Conservation (phyloP, 2,329 filamentous ascomycete species). For the Xylariaceae sp. region DNA sequence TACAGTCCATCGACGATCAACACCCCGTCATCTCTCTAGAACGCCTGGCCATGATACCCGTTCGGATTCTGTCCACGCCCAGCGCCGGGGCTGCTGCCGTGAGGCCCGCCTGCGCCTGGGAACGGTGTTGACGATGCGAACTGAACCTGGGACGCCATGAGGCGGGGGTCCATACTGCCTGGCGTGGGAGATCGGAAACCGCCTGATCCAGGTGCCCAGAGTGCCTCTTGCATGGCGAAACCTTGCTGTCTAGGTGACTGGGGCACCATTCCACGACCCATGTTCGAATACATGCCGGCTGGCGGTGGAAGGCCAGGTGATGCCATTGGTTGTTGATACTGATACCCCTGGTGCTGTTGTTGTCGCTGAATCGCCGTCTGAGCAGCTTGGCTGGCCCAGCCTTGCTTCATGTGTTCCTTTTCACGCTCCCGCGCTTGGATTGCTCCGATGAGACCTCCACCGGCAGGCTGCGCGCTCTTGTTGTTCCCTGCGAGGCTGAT, state of each 20-base stretch:
- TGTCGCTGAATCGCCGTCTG: slow-evolving; percentile 67
- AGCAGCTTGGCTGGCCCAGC: slow-evolving; percentile 63
- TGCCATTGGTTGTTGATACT: slow-evolving; percentile 29
- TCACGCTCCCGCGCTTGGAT: slow-evolving; percentile 78
- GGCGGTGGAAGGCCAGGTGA: slow-evolving; percentile 24
- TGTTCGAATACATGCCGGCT: slow-evolving; percentile 31
- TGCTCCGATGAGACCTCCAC: slow-evolving; percentile 65
- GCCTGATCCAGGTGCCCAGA: slow-evolving; percentile 27
- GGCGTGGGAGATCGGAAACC: slow-evolving; percentile 26
- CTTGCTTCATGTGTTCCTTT: slow-evolving; percentile 63
- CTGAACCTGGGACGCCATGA: slow-evolving; percentile 22
- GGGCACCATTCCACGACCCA: slow-evolving; percentile 19
- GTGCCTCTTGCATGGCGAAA: slow-evolving; percentile 31
- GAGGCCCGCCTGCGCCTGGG: slow-evolving; percentile 12
- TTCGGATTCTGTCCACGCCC: slow-evolving; percentile 21
- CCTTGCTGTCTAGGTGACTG: slow-evolving; percentile 20
- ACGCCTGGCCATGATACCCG: slow-evolving; percentile 29
- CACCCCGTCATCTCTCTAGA: slow-evolving; percentile 15
- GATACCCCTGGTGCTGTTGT: slow-evolving; percentile 23
- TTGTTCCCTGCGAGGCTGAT: slow-evolving; percentile 59
- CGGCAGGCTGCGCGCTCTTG: slow-evolving; percentile 44
- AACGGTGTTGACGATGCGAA: slow-evolving; percentile 21
- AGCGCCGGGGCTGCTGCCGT: slow-evolving; percentile 2
- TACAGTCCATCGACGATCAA: slow-evolving; percentile 1
- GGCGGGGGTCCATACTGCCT: slow-evolving; percentile 25